Evolutionary conservation across 768 basidiomycete species (phyloP).

Genomic region (Lactifluus echinatus): DNA sequence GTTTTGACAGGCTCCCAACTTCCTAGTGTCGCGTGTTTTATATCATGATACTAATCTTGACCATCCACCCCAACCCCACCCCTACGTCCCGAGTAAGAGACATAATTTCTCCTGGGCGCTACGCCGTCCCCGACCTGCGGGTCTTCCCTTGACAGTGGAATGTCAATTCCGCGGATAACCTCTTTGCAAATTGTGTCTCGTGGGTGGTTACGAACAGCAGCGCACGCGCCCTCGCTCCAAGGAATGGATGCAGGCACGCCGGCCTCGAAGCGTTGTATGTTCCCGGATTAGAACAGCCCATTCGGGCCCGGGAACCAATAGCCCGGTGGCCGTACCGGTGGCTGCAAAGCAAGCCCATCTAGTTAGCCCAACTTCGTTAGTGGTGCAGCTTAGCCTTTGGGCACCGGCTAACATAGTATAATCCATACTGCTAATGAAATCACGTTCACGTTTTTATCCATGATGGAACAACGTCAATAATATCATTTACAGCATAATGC

Average conservation of each 20-base stretch:
- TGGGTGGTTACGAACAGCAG: slow-evolving; percentile 9
- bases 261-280: neutral
- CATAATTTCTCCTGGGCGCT: slow-evolving; percentile 10
- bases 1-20: slow-evolving; percentile 7
- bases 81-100: neutral
- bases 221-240: slow-evolving; percentile 6
- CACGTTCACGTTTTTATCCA: neutral
- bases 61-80: neutral
- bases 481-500: slow-evolving; percentile 1
- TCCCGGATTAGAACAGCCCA: neutral
- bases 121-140: slow-evolving; percentile 13
- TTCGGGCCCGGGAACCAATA: neutral
- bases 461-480: neutral
- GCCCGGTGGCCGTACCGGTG: neutral
- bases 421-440: neutral
- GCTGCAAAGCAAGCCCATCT: neutral
- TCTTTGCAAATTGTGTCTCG: slow-evolving; percentile 14
- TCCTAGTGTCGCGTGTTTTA: slow-evolving; percentile 1
- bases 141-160: neutral
- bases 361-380: neutral
- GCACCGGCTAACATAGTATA: neutral
- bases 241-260: slow-evolving; percentile 16
- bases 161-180: slow-evolving; percentile 9
- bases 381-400: neutral
- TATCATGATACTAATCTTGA: slow-evolving; percentile 2